Conservation (phyloP, 768 basidiomycete genomes). For the Termitomyces sp. region DNA sequence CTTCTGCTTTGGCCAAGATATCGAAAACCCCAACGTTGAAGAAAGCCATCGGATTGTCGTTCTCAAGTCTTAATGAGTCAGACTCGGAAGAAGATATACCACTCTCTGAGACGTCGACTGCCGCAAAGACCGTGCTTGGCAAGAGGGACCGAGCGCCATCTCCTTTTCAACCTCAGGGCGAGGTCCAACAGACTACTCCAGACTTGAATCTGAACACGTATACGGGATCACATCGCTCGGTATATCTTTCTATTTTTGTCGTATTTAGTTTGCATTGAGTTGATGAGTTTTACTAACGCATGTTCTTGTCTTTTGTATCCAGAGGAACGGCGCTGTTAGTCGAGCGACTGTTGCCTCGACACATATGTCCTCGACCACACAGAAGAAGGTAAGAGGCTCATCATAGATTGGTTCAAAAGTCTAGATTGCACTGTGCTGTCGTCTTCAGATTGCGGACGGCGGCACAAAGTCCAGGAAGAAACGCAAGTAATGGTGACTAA, state of each 20-base stretch:
- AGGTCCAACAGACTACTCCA: not conserved
- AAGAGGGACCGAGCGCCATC: conserved; percentile 12
- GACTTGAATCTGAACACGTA: not conserved
- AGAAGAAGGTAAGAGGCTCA: conserved; percentile 5
- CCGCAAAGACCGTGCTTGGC: conserved; percentile 2
- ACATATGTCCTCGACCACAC: not conserved
- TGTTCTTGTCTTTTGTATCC: not conserved
- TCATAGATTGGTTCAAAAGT: not conserved
- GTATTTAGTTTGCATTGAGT: not conserved
- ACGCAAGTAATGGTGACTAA: not conserved
- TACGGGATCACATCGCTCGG: conserved; percentile 4
- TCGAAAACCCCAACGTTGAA: not conserved
- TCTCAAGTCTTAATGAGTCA: conserved; percentile 8
- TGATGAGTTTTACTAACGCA: not conserved
- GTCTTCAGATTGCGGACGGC: not conserved
- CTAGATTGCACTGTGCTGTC: not conserved
- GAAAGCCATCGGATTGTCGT: not conserved
- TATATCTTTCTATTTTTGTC: conserved; percentile 2
- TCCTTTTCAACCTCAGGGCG: not conserved
- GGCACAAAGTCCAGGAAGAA: conserved; percentile 4
- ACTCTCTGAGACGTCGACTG: conserved; percentile 9
- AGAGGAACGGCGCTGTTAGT: not conserved
- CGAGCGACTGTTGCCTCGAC: not conserved
- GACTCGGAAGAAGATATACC: conserved; percentile 15
- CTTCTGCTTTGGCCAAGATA: not conserved